Conservation (phyloP, 805 yeast genomes). For the Starmerella gropengiesseri region DNA sequence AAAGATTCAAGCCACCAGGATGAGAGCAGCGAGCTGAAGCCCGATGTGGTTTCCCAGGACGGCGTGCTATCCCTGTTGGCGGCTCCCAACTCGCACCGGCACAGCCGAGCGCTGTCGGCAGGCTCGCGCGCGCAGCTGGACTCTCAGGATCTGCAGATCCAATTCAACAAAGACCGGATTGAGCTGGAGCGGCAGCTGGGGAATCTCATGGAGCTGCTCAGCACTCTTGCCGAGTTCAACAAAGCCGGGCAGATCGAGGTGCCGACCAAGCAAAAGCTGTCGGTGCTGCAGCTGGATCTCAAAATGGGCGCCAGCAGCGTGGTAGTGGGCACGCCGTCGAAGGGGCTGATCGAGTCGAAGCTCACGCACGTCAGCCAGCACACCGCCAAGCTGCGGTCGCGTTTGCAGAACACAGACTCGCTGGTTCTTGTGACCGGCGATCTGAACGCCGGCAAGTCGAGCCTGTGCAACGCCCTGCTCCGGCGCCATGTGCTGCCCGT, state of each 20-base stretch:
- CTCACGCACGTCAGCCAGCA: conserved; percentile 57
- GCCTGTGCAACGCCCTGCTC: conserved; percentile 83
- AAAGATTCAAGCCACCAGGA: neutral
- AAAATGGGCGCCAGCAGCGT: conserved; percentile 40
- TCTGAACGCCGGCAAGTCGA: conserved; percentile 89
- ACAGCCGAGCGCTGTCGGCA: conserved; percentile 22
- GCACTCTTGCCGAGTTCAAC: conserved; percentile 24
- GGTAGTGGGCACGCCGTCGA: conserved; percentile 54
- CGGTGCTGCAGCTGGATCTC: conserved; percentile 52
- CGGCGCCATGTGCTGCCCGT: conserved; percentile 74
- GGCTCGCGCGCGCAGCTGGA: conserved; percentile 33
- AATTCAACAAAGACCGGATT: conserved; percentile 61
- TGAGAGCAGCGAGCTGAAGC: conserved; percentile 9
- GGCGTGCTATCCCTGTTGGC: conserved; percentile 21
- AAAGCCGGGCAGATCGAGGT: conserved; percentile 8
- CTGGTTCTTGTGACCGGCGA: conserved; percentile 96
- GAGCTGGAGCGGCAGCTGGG: conserved; percentile 43
- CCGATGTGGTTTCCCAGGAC: conserved; percentile 26
- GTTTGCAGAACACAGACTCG: conserved; percentile 84
- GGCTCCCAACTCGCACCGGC: conserved; percentile 9
- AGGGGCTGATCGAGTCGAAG: conserved; percentile 56
- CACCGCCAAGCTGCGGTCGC: conserved; percentile 55
- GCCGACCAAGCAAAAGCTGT: conserved; percentile 34
- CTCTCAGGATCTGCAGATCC: conserved; percentile 59
- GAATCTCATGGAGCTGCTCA: conserved; percentile 25